These are phyloP conservation scores for Haplosporangium sp. DNA, from an alignment of 371 early-diverging fungal genomes.

Conservation along the genomic window DNA sequence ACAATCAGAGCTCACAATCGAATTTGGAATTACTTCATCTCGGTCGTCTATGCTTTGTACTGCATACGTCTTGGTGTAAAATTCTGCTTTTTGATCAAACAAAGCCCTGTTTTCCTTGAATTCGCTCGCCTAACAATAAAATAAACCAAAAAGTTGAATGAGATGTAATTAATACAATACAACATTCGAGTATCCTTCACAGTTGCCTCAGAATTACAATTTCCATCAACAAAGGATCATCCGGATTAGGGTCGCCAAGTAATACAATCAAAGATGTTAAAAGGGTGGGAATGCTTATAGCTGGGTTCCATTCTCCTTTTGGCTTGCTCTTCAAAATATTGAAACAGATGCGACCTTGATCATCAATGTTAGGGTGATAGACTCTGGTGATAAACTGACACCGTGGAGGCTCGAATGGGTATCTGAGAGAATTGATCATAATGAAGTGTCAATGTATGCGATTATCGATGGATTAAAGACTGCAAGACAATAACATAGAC, in stretches of 20 bases:
- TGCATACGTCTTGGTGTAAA: constrained; percentile 41
- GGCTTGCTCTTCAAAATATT: constrained; percentile 41
- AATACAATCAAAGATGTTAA: constrained; percentile 39
- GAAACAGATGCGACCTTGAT: constrained; percentile 52
- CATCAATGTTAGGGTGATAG: constrained; percentile 55
- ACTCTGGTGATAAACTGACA: constrained; percentile 47
- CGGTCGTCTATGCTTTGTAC: constrained; percentile 3
- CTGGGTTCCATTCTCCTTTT: constrained; percentile 49
- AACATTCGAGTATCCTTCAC: too few relatives aligned
- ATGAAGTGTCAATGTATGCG: not conserved
- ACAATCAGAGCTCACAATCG: too few relatives aligned
- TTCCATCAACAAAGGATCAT: constrained; percentile 51
- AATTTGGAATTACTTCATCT: constrained; percentile 2
- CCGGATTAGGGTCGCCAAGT: constrained; percentile 52
- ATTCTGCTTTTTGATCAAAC: constrained; percentile 38
- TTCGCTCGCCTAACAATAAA: constrained; percentile 43
- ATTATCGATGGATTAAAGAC: not conserved
- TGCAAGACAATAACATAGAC: not conserved
- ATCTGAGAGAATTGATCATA: constrained; percentile 6
- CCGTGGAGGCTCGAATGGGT: constrained; percentile 50
- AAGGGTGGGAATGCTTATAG: constrained; percentile 37
- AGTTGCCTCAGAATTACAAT: constrained; percentile 20
- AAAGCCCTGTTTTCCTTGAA: constrained; percentile 38
- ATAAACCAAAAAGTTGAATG: too few relatives aligned
- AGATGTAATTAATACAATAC: too few relatives aligned